Conservation (phyloP, 331 rosid species). For the Acacia concinna region DNA sequence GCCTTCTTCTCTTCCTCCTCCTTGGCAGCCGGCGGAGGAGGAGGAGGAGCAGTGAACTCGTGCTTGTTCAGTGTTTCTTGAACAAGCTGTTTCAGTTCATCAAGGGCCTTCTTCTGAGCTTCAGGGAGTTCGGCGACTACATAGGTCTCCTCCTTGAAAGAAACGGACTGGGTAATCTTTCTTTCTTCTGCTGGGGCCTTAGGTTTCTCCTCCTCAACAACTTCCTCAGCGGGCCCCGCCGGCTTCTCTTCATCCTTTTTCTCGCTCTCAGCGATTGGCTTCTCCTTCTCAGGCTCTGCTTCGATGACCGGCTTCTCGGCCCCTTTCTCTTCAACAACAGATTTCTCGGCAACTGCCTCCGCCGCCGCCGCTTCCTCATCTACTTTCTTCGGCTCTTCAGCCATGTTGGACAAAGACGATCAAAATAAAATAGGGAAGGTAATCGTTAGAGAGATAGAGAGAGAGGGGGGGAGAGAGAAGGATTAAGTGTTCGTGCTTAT, state of each 20-base stretch:
- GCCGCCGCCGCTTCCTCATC: slow-evolving; percentile 22
- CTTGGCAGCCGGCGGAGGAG: slow-evolving; percentile 37
- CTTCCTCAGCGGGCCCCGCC: slow-evolving; percentile 15
- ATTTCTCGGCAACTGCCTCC: slow-evolving; percentile 30
- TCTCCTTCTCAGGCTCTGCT: slow-evolving; percentile 38
- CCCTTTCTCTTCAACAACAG: slow-evolving; percentile 11
- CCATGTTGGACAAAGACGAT: slow-evolving; percentile 38
- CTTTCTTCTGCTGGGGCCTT: slow-evolving; percentile 2
- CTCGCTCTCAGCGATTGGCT: slow-evolving; percentile 32
- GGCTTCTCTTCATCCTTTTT: slow-evolving; percentile 31
- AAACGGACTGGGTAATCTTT: slow-evolving; percentile 63
- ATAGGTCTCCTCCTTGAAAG: slow-evolving; percentile 91
- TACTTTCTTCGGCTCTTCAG: slow-evolving; percentile 62
- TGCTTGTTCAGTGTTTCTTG: slow-evolving; percentile 79
- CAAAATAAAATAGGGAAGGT: neutral
- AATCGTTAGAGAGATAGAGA: neutral
- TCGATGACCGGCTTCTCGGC: slow-evolving; percentile 35
- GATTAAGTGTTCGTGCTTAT: neutral
- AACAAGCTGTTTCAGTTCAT: slow-evolving; percentile 66
- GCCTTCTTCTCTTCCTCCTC: slow-evolving; percentile 48
- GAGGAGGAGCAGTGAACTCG: slow-evolving; percentile 54
- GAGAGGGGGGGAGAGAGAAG: neutral
- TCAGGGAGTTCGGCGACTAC: slow-evolving; percentile 86
- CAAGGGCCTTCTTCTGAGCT: slow-evolving; percentile 75
- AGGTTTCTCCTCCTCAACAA: slow-evolving; percentile 31